A percentile compares a stretch with the other conserved stretches of the same genome.
These are phyloP conservation scores for Gaeumannomyces tritici DNA, from an alignment of 2,329 filamentous ascomycete genomes.

Conservation along the genomic window DNA sequence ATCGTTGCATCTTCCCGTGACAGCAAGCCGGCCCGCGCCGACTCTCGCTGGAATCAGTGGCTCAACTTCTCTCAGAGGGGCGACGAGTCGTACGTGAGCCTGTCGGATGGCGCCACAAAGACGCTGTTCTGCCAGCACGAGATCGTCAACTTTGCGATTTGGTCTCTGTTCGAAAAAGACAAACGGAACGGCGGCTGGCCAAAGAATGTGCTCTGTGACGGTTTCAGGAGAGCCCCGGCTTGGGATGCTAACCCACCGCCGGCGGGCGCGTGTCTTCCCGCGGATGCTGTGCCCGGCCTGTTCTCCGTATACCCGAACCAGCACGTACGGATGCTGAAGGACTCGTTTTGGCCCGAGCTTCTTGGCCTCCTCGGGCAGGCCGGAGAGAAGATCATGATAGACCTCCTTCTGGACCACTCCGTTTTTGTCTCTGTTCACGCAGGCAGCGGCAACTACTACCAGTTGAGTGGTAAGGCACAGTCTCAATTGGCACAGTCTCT, in stretches of 20 bases:
- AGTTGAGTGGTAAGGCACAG: conserved; percentile 59
- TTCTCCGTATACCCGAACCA: conserved; percentile 56
- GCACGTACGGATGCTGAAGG: conserved; percentile 59
- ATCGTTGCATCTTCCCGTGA: conserved; percentile 46
- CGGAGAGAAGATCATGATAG: conserved; percentile 68
- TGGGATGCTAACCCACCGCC: conserved; percentile 13
- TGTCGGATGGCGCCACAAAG: conserved; percentile 34
- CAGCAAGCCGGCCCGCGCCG: conserved; percentile 8
- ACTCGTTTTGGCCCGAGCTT: conserved; percentile 64
- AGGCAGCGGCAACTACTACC: conserved; percentile 58
- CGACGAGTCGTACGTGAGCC: conserved; percentile 46
- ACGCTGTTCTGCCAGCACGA: conserved; percentile 51
- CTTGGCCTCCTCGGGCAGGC: conserved; percentile 64
- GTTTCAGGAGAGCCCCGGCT: conserved; percentile 49
- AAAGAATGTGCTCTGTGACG: conserved; percentile 74
- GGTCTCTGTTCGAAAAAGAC: conserved; percentile 60
- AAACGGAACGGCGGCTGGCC: conserved; percentile 39
- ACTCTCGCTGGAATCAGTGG: conserved; percentile 45
- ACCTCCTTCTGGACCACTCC: conserved; percentile 67
- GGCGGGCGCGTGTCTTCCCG: neutral
- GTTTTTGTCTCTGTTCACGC: conserved; percentile 58
- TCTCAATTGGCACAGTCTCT: neutral
- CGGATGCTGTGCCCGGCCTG: conserved; percentile 51
- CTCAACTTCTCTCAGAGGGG: conserved; percentile 51
- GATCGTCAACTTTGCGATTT: conserved; percentile 71